Percentiles rank a stretch among this genome's conserved stretches.
phyloP scores from a whole-genome alignment of 2,329 filamentous ascomycete species.

The Colletotrichum siamense region DNA sequence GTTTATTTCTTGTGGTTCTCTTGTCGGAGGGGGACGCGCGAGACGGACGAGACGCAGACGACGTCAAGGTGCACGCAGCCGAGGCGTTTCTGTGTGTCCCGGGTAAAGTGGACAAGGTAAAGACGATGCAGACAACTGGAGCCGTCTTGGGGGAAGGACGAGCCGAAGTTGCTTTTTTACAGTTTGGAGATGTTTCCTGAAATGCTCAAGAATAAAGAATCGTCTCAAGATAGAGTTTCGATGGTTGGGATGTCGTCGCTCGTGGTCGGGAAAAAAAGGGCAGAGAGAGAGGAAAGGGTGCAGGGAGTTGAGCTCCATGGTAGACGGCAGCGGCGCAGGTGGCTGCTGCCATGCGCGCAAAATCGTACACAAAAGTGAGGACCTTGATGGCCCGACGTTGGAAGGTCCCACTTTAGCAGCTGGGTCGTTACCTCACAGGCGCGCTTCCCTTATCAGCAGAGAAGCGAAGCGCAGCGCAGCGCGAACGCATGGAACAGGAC shows the following conservation, averaged over 20 bases:
- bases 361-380: neutral
- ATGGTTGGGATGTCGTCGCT: neutral
- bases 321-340: neutral
- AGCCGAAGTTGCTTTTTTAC: neutral
- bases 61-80: neutral
- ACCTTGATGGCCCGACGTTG: slow-evolving; percentile 18
- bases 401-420: neutral
- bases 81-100: neutral
- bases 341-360: neutral
- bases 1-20: neutral
- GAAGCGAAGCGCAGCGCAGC: neutral
- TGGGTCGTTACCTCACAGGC: slow-evolving; percentile 1
- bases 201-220: neutral
- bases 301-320: neutral
- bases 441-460: slow-evolving; percentile 1
- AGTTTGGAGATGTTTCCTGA: neutral
- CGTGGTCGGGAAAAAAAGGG: neutral
- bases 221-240: neutral
- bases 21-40: neutral
- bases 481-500: neutral
- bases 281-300: neutral
- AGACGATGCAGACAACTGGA: neutral
- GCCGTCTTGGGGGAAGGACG: neutral
- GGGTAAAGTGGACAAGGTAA: neutral
- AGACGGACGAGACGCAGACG: neutral